A percentile compares a stretch with the other conserved stretches of the same genome.
Conservation (phyloP, 768 basidiomycete species). For the Pholiota conissans region DNA sequence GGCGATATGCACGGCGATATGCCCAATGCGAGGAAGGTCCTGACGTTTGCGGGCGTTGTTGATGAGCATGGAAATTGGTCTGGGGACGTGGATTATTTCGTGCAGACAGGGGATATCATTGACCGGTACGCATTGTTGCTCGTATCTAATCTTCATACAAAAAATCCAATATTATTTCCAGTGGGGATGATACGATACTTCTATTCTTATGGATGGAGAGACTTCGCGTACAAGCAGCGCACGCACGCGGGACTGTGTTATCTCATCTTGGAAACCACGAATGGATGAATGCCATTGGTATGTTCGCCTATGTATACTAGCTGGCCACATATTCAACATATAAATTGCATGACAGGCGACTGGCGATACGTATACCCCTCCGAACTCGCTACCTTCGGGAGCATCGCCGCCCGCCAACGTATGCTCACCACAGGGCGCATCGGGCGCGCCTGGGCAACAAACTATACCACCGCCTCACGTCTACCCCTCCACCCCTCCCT, state of each 20-base stretch:
- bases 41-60: constrained; percentile 78
- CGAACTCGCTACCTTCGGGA: constrained; percentile 84
- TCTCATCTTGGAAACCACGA: constrained; percentile 94
- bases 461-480: constrained; percentile 81
- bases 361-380: constrained; percentile 89
- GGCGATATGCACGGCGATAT: constrained; percentile 93
- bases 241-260: constrained; percentile 69
- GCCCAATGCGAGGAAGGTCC: constrained; percentile 73
- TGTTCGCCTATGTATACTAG: constrained; percentile 10
- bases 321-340: constrained; percentile 1
- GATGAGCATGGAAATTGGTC: constrained; percentile 78
- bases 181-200: constrained; percentile 88
- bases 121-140: constrained; percentile 58
- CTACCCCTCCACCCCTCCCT: constrained; percentile 76
- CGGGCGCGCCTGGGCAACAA: constrained; percentile 79
- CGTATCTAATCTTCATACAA: neutral
- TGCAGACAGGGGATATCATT: constrained; percentile 96
- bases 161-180: constrained; percentile 22
- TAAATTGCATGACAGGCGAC: constrained; percentile 47
- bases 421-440: constrained; percentile 76
- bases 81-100: constrained; percentile 80
- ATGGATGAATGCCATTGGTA: constrained; percentile 89
- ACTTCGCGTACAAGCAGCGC: constrained; percentile 72
- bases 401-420: constrained; percentile 67
- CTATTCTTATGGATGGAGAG: constrained; percentile 85